Conservation (phyloP, 2,329 filamentous ascomycete species). For the Pseudohalonectria lignicola region DNA sequence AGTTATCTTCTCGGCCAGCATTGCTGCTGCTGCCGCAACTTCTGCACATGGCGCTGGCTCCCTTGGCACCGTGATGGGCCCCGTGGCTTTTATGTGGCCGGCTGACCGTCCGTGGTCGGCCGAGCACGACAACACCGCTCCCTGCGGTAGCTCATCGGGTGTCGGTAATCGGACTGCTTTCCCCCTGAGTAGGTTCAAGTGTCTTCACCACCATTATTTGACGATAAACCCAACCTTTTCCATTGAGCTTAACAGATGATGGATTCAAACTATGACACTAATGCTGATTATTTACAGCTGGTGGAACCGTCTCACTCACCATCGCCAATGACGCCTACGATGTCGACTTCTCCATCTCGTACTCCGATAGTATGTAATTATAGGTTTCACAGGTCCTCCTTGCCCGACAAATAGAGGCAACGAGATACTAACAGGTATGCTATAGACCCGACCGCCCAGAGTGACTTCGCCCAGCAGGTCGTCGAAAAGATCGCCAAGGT, state of each 20-base stretch:
- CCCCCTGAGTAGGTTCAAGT: constrained; percentile 29
- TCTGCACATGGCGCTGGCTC: constrained; percentile 11
- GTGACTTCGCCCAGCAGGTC: constrained; percentile 19
- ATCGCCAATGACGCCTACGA: constrained; percentile 11
- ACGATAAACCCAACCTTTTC: too few relatives aligned
- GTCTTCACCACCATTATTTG: background rate
- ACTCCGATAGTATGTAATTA: constrained; percentile 25
- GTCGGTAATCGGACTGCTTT: constrained; percentile 35
- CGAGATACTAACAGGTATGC: too few relatives aligned
- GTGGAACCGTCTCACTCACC: constrained; percentile 8
- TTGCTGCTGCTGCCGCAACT: background rate
- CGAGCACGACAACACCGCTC: constrained; percentile 35
- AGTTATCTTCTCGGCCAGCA: constrained; percentile 12
- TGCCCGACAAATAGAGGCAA: background rate
- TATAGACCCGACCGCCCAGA: constrained; percentile 17
- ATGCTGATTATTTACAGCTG: constrained; percentile 2
- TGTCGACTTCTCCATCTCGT: constrained; percentile 9
- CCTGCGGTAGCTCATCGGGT: constrained; percentile 35
- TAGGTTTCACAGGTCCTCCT: background rate
- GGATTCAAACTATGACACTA: too few relatives aligned
- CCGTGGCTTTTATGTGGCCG: constrained; percentile 45
- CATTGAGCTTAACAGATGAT: background rate
- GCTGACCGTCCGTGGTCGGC: constrained; percentile 36
- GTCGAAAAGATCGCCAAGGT: constrained; percentile 17
- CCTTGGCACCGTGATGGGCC: constrained; percentile 32